Evolutionary conservation across 495 filamentous ascomycete species (phyloP).

Genomic region (Neurospora sp.): DNA sequence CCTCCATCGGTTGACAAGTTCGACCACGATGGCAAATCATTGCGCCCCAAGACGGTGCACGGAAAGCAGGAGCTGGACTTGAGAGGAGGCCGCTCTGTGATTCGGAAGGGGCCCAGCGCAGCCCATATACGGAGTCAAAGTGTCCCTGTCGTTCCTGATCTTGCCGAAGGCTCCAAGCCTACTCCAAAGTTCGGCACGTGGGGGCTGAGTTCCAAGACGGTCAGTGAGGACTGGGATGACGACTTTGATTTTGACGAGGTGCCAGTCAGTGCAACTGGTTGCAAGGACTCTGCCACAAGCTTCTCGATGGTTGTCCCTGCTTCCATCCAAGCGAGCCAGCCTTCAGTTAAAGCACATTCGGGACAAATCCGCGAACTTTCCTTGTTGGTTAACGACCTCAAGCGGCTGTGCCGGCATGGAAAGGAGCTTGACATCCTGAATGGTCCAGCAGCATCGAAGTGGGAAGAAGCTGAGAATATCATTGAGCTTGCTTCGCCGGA

Average conservation of each 20-base stretch:
- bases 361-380: constrained; percentile 81
- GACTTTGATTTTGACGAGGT: constrained; percentile 69
- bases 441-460: constrained; percentile 54
- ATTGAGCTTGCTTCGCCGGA: constrained; percentile 78
- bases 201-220: constrained; percentile 74
- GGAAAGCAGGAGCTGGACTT: constrained; percentile 70
- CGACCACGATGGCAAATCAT: constrained; percentile 44
- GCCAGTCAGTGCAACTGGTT: constrained; percentile 25
- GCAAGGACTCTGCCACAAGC: constrained; percentile 34
- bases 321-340: constrained; percentile 76
- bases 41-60: constrained; percentile 80
- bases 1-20: constrained; percentile 46
- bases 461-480: constrained; percentile 82
- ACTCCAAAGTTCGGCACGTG: constrained; percentile 81
- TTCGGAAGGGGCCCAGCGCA: constrained; percentile 64
- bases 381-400: constrained; percentile 54
- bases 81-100: constrained; percentile 62
- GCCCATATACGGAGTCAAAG: constrained; percentile 89
- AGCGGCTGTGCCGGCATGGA: constrained; percentile 67
- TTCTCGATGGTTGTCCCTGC: constrained; percentile 66
- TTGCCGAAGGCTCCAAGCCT: constrained; percentile 39
- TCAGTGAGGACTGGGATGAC: constrained; percentile 77
- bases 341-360: constrained; percentile 74
- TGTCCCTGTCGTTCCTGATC: constrained; percentile 76
- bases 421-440: constrained; percentile 54